Base-by-base conservation (phyloP, 202 grass and related monocot species). In the Zizania palustris region DNA sequence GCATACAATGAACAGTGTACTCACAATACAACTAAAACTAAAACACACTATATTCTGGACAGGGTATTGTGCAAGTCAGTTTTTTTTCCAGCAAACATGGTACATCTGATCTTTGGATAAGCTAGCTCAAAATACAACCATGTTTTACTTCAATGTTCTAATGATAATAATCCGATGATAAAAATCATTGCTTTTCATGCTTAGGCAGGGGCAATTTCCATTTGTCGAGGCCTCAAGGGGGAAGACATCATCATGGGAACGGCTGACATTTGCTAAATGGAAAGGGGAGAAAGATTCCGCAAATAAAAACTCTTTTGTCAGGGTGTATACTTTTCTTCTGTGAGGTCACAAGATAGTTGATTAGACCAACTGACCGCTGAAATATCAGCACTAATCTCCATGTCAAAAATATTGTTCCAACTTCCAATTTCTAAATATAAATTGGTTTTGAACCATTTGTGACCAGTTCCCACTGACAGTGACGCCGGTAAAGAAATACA, bases 281-380 rank as follows among this genome's bases (percentile, higher is more conserved):
- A 21, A 21, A 68, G 46, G 0, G 3, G 6, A 22, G 3, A 14
- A 45, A 79, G 16, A 67, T 78, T 44, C 22, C 15, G 9, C 22
- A 5, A 50, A 36, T 0, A 28, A 15, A 33, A 50, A 45, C 48
- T 38, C 55, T 58, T 79, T 38, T 60, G 51, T 79, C 76, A 79
- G 64, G 22, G 11, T 46, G 43, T 18, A 22, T 41, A 9, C 16
- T 69, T 79, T 79, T 79, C 19, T 68, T 59, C 33, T 35, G 28
- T 40, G 7, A 37, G 43, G 66, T 50, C 43, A 80, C 61, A 16
- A 1, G 11, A 44, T 14, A 22, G 77, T 22, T 61, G 42, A 61
- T 80, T 50, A 39, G 77, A 43, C 55, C 54, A 71, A 49, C 66
- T 39, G 77, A 80, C 41, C 55, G 43, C 46, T 70, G 53, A 48